Evolutionary conservation across 441 rosid species (phyloP).

Genomic region (Arabidopsis hybrid): DNA sequence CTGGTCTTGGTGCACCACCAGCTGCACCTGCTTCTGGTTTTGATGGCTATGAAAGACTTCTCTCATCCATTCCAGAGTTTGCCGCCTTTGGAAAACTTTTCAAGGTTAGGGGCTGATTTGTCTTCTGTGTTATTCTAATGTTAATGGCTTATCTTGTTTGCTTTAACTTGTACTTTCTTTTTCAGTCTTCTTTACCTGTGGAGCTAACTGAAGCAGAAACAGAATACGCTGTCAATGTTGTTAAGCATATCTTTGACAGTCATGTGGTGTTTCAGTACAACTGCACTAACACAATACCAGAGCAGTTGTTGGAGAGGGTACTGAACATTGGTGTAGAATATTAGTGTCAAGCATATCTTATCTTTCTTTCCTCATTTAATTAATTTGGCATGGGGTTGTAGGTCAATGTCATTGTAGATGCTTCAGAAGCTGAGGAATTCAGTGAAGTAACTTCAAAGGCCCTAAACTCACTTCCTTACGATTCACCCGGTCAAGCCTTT

Average conservation of each 20-base stretch:
- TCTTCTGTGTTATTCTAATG: conserved; percentile 7
- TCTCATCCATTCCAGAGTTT: conserved; percentile 86
- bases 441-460: conserved; percentile 70
- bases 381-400: conserved; percentile 42
- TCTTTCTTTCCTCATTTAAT: conserved; percentile 27
- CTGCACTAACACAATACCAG: conserved; percentile 96
- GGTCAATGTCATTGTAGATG: conserved; percentile 89
- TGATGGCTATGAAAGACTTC: conserved; percentile 83
- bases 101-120: conserved; percentile 58
- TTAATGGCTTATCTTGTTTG: conserved; percentile 12
- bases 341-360: conserved; percentile 12
- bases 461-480: conserved; percentile 84
- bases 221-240: conserved; percentile 94
- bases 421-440: conserved; percentile 93
- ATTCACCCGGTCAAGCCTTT: conserved; percentile 89
- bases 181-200: conserved; percentile 80
- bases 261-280: conserved; percentile 96
- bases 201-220: conserved; percentile 99
- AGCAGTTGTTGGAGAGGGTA: conserved; percentile 95
- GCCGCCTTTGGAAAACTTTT: conserved; percentile 82
- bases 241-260: conserved; percentile 86
- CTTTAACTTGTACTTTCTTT: conserved; percentile 24
- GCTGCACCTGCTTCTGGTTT: conserved; percentile 68
- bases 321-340: conserved; percentile 34
- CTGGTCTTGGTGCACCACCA: conserved; percentile 82